Conservation (phyloP, 23 red algal species). For the Agarophyton chilense region DNA sequence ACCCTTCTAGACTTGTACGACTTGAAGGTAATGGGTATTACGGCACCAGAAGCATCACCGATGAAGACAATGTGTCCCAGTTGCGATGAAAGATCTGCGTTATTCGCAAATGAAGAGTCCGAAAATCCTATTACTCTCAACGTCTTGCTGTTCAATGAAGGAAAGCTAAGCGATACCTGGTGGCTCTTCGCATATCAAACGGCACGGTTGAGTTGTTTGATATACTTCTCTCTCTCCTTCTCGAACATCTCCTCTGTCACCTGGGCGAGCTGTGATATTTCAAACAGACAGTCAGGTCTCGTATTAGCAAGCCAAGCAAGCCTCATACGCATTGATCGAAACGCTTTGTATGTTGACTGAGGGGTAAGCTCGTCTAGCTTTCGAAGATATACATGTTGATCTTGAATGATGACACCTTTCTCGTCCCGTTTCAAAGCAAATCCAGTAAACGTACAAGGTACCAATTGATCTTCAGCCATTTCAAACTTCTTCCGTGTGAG, state of each 20-base stretch:
- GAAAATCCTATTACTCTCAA: slow-evolving; percentile 29
- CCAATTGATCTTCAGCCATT: slow-evolving; percentile 24
- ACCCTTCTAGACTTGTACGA: slow-evolving; percentile 23
- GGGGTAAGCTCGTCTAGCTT: slow-evolving; percentile 37
- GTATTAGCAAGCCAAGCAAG: slow-evolving; percentile 53
- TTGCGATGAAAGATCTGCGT: slow-evolving; percentile 7
- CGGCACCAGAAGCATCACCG: not conserved
- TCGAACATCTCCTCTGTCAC: slow-evolving; percentile 30
- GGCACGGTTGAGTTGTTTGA: slow-evolving; percentile 36
- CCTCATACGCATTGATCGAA: slow-evolving; percentile 62
- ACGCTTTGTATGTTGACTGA: not conserved
- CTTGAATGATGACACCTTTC: not conserved
- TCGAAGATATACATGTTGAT: slow-evolving; percentile 24
- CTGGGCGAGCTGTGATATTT: slow-evolving; percentile 40
- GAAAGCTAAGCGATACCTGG: not conserved
- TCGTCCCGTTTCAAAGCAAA: not conserved
- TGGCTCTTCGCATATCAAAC: slow-evolving; percentile 5
- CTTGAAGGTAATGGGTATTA: slow-evolving; percentile 25
- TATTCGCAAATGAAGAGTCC: slow-evolving; percentile 60
- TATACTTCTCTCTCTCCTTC: not conserved
- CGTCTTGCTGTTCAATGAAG: not conserved
- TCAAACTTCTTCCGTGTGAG: slow-evolving; percentile 9
- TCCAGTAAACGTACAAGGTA: slow-evolving; percentile 39
- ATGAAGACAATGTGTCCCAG: slow-evolving; percentile 35
- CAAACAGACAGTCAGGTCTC: slow-evolving; percentile 46